Base-by-base conservation (phyloP, 345 rosid species). In the Ailanthus altissimus region DNA sequence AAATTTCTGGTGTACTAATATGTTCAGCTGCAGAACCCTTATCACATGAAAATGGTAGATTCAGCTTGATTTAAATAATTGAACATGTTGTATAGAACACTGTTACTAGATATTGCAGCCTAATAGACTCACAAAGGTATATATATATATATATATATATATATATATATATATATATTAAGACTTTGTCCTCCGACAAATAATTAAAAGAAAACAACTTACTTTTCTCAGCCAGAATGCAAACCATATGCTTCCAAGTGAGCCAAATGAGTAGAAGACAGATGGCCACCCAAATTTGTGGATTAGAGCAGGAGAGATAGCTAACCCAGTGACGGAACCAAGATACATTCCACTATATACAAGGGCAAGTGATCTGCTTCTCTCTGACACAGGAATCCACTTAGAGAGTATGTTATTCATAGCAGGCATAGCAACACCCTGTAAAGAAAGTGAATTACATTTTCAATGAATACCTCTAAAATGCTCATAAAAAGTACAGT, bases 341-440 rank as follows among this genome's bases (percentile, higher is more conserved):
- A 95, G 97, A 86, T 95, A 92, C 99, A 95, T 95, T 84, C 98
- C 99, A 72, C 99, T 95, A 63, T 95, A 95, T 68, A 95, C 99
- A 1, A 93, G 81, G 54, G 99, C 92, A 83, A 93, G 95, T 38
- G 99, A 92, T 81, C 99, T 92, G 89, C 99, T 95, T 86, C 99
- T 90, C 85, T 95, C 98, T 23, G 98, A 93, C 81, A 95, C 98
- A 46, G 99, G 98, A 86, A 95, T 89, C 99, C 99, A 95, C 87
- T 89, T 93, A 28, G 99, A 95, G 74, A 95, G 89, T 75, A 93
- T 81, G 90, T 93, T 95, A 86, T 95, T 95, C 99, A 95, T 95
- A 51, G 99, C 98, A 83, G 99, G 99, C 99, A 95, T 95, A 57
- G 99, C 99, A 78, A 95, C 99, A 79, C 99, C 99, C 98, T 95